Conservation (phyloP, 768 basidiomycete species). For the Lactarius psammicola region DNA sequence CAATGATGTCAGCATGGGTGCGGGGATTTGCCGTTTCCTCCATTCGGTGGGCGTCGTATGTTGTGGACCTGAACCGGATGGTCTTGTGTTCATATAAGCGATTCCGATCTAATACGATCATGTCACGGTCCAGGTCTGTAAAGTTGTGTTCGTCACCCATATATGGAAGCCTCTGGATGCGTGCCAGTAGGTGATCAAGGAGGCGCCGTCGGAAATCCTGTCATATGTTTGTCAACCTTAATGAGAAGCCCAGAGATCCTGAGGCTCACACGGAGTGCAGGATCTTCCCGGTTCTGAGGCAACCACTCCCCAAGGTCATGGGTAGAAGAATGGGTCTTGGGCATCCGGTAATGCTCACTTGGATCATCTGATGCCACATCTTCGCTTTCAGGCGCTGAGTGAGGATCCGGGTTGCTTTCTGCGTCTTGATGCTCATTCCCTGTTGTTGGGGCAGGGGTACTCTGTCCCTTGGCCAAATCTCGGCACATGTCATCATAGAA, state of each 20-base stretch:
- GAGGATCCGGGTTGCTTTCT: too few relatives aligned
- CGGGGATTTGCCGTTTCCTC: background rate
- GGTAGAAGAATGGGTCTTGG: background rate
- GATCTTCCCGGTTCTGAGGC: background rate
- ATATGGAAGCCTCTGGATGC: background rate
- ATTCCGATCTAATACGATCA: background rate
- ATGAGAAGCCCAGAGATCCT: background rate
- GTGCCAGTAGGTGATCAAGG: background rate
- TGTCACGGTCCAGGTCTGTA: background rate
- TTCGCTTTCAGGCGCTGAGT: too few relatives aligned
- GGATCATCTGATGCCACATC: background rate
- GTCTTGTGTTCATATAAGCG: background rate
- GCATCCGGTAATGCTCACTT: background rate
- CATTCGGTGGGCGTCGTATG: background rate
- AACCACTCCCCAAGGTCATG: background rate
- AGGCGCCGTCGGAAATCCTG: background rate
- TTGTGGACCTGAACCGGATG: background rate
- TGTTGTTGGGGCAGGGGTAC: too few relatives aligned
- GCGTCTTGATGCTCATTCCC: too few relatives aligned
- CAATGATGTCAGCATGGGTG: slow-evolving; percentile 34
- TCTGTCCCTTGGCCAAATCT: background rate
- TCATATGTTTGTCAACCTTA: too few relatives aligned
- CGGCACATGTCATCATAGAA: background rate
- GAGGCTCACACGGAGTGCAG: background rate
- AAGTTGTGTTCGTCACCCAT: background rate